A percentile compares a stretch with the other conserved stretches of the same genome.
Conservation (phyloP, 257 asterid genomes). For the Nemophila menziesii region DNA sequence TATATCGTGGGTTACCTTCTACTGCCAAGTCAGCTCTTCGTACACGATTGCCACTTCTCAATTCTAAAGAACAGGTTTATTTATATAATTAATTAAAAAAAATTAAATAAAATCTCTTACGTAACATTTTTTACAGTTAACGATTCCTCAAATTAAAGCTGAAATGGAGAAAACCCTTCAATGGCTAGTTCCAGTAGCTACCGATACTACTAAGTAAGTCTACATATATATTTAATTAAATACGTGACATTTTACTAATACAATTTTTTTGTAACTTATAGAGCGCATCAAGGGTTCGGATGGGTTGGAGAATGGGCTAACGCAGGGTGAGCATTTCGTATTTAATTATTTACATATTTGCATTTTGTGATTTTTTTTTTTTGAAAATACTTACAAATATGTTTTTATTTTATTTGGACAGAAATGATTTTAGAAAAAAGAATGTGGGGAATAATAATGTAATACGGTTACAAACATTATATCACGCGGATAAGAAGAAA, state of each 20-base stretch:
- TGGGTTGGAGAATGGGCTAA: conserved; percentile 99
- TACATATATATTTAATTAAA: not conserved
- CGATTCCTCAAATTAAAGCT: conserved; percentile 69
- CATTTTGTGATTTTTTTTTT: not conserved
- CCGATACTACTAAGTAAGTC: conserved; percentile 78
- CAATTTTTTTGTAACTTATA: conserved; percentile 21
- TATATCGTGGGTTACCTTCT: conserved; percentile 84
- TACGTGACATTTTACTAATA: conserved; percentile 6
- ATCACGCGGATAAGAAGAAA: conserved; percentile 69
- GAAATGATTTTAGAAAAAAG: conserved; percentile 73
- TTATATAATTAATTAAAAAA: conserved; percentile 5
- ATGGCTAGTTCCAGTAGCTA: conserved; percentile 92
- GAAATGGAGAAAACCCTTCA: conserved; percentile 91
- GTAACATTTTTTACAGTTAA: conserved; percentile 41
- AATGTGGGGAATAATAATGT: conserved; percentile 27
- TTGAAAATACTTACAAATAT: conserved; percentile 3
- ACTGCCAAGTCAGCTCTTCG: conserved; percentile 52
- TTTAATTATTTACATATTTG: not conserved
- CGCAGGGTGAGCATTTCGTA: conserved; percentile 47
- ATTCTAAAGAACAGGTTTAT: conserved; percentile 54
- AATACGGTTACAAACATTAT: conserved; percentile 78
- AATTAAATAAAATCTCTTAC: not conserved
- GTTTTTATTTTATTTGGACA: conserved; percentile 18
- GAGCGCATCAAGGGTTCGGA: conserved; percentile 98
- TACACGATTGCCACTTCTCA: conserved; percentile 27